Percentiles rank a stretch among this genome's conserved stretches.
phyloP scores from a whole-genome alignment of 1,139 yeast genomes.

The Blastobotrys elegans region DNA sequence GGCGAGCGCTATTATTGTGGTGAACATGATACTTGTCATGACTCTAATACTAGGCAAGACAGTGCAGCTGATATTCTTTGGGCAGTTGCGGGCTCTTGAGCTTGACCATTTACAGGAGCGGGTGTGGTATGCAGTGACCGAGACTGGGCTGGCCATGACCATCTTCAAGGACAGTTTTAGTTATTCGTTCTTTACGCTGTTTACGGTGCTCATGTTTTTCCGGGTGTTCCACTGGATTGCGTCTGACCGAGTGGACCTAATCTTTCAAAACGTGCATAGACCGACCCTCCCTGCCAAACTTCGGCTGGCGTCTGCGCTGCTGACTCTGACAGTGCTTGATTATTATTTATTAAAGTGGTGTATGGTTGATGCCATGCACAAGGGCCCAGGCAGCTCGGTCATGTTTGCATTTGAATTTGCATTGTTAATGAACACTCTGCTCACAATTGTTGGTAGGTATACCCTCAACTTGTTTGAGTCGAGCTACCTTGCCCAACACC shows the following conservation, averaged over 20 bases:
- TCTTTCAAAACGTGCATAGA: slow-evolving; percentile 31
- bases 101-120: slow-evolving; percentile 70
- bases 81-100: slow-evolving; percentile 70
- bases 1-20: slow-evolving; percentile 38
- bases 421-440: slow-evolving; percentile 52
- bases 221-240: slow-evolving; percentile 74
- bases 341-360: slow-evolving; percentile 42
- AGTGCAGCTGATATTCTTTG: slow-evolving; percentile 56
- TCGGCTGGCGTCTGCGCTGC: slow-evolving; percentile 39
- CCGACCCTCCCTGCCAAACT: slow-evolving; percentile 32
- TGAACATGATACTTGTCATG: slow-evolving; percentile 42
- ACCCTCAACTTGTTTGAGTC: slow-evolving; percentile 57
- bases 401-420: slow-evolving; percentile 80
- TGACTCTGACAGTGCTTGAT: slow-evolving; percentile 47
- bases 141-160: slow-evolving; percentile 60
- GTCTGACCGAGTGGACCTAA: slow-evolving; percentile 36
- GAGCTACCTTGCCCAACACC: slow-evolving; percentile 41
- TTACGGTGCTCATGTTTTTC: slow-evolving; percentile 45
- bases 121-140: slow-evolving; percentile 60
- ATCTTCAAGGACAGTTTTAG: slow-evolving; percentile 54
- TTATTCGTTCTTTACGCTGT: slow-evolving; percentile 39
- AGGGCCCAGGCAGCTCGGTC: slow-evolving; percentile 32
- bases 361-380: neutral
- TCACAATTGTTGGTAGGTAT: slow-evolving; percentile 47
- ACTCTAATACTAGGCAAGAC: slow-evolving; percentile 41